Base-by-base conservation (phyloP, 306 rosid genomes). In the Prunus fruticosa region DNA sequence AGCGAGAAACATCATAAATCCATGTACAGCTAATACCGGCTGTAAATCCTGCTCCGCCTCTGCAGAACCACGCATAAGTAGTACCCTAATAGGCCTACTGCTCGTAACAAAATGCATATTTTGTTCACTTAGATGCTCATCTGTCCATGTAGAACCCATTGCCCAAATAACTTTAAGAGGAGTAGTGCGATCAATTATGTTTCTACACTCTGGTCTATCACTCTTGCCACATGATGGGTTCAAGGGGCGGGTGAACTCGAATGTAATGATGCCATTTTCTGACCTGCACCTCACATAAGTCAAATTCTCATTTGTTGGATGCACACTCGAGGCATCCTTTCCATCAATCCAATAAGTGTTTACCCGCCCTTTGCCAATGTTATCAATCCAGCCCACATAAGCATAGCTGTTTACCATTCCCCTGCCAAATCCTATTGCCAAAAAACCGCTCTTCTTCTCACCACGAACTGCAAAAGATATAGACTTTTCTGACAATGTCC, bases 141-240 rank as follows among this genome's bases (percentile, higher is more conserved):
- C 79, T 22, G 82, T 73, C 98, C 98, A 94, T 70, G 64, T 82
- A 80, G 96, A 76, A 84, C 98, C 98, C 97, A 94, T 89, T 27
- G 97, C 98, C 98, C 98, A 94, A 58, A 91, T 81, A 81, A 91
- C 86, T 77, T 90, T 92, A n/a, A 94, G 93, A 30, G 97, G 96
- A 67, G 96, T 85, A 45, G 95, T 87, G 64, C 81, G 88, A 83
- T 91, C 98, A 47, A 94, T 87, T 76, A 89, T 84, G 87, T 94
- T 92, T 64, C 71, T 87, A 85, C 98, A 94, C 61, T 91, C 91
- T 28, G 82, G 89, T 77, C 80, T 87, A 8, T 80, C 80, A 12
- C 18, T 83, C 60, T 52, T 81, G 63, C 22, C 49, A 84, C 97
- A 94, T 38, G 87, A 80, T 11, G 94, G 98, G 57, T 87, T 86